Conservation (phyloP, 2,329 filamentous ascomycete species). For the Xylogone sp. region DNA sequence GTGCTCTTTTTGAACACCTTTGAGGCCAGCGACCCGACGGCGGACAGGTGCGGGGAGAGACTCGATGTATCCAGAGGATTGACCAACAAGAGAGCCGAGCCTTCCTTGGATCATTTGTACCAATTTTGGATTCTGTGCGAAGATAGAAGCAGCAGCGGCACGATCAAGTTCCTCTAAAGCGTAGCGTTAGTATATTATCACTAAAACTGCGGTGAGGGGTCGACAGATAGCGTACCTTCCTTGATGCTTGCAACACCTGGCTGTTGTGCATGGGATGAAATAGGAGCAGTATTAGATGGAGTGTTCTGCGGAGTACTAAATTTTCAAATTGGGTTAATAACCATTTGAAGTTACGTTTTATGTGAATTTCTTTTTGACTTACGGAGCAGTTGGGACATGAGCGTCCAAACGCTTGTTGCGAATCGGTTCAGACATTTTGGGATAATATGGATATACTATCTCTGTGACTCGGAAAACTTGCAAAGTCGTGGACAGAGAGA, state of each 20-base stretch:
- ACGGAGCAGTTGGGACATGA: slow-evolving; percentile 56
- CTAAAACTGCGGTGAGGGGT: slow-evolving; percentile 24
- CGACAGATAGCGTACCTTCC: slow-evolving; percentile 67
- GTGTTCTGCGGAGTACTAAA: slow-evolving; percentile 96
- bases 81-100: slow-evolving; percentile 86
- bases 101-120: slow-evolving; percentile 98
- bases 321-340: slow-evolving; percentile 20
- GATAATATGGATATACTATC: not conserved
- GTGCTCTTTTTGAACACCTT: slow-evolving; percentile 98
- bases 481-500: not conserved
- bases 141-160: slow-evolving; percentile 82
- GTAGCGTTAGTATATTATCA: slow-evolving; percentile 14
- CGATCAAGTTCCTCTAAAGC: slow-evolving; percentile 82
- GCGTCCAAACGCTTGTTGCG: slow-evolving; percentile 60
- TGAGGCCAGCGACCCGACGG: slow-evolving; percentile 89
- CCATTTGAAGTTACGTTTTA: not conserved
- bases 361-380: slow-evolving; percentile 35
- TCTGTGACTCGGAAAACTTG: not conserved
- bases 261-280: slow-evolving; percentile 95
- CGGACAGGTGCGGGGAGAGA: slow-evolving; percentile 86
- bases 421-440: slow-evolving; percentile 62
- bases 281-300: slow-evolving; percentile 89
- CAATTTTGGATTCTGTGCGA: slow-evolving; percentile 91
- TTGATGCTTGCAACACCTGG: slow-evolving; percentile 93
- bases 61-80: slow-evolving; percentile 97